These are phyloP conservation scores for Chamaecyparis obtusa DNA, from an alignment of 75 land plant species.

Conservation along the genomic window DNA sequence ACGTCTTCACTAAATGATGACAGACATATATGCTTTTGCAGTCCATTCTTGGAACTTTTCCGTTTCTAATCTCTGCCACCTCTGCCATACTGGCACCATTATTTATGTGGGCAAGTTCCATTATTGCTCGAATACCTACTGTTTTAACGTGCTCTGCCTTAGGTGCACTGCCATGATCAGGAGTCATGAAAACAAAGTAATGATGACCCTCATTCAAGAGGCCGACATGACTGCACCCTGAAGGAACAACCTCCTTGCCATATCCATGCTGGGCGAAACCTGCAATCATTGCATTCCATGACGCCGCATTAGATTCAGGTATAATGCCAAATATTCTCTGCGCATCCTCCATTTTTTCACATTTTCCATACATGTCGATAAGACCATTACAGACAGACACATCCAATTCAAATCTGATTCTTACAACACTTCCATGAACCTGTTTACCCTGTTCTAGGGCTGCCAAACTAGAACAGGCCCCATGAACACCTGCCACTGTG, in stretches of 20 bases:
- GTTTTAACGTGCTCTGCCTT: conserved; percentile 21
- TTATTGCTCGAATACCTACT: too few relatives aligned
- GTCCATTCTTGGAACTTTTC: too few relatives aligned
- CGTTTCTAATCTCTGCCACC: too few relatives aligned
- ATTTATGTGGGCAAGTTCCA: too few relatives aligned
- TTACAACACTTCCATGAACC: conserved; percentile 23
- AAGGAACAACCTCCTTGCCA: conserved; percentile 22
- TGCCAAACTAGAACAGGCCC: conserved; percentile 14
- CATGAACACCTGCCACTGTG: conserved; percentile 21
- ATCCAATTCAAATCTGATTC: conserved; percentile 15
- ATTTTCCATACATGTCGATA: conserved; percentile 53
- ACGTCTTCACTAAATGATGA: too few relatives aligned
- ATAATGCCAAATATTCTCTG: conserved; percentile 25
- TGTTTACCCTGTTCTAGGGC: conserved; percentile 2
- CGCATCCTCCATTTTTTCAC: conserved; percentile 42
- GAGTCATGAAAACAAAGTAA: conserved; percentile 24
- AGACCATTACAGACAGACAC: conserved; percentile 28
- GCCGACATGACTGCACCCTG: conserved; percentile 33
- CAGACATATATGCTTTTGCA: too few relatives aligned
- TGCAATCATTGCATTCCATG: conserved; percentile 46
- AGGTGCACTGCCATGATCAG: conserved; percentile 17
- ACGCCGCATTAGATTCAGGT: conserved; percentile 17
- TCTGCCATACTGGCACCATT: too few relatives aligned
- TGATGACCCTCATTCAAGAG: conserved; percentile 16
- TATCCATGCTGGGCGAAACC: conserved; percentile 31